These are phyloP conservation scores for Ganoderma boninense DNA, from an alignment of 1,284 basidiomycete genomes.

Conservation along the genomic window DNA sequence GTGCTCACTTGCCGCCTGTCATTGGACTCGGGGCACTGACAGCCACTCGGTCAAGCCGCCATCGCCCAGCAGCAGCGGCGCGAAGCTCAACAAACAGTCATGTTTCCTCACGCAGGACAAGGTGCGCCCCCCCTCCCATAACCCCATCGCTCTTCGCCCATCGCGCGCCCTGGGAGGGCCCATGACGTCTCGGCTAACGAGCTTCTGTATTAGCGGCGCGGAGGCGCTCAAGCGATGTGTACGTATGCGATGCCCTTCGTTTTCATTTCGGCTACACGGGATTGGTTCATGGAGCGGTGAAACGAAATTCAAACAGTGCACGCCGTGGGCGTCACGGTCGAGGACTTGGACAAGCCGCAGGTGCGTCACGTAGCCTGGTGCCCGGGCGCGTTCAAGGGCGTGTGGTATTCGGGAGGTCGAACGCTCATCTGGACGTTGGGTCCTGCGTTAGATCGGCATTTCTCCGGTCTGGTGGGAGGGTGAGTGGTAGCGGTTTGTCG, in stretches of 20 bases:
- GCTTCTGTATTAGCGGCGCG: constrained; percentile 58
- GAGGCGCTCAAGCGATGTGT: constrained; percentile 87
- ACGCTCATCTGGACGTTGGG: background rate
- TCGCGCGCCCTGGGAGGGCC: too few species aligned
- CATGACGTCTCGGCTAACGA: constrained; percentile 12
- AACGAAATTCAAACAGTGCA: constrained; percentile 60
- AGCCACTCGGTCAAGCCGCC: constrained; percentile 54
- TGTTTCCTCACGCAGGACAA: constrained; percentile 75
- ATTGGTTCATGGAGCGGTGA: constrained; percentile 15
- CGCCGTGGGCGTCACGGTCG: constrained; percentile 77
- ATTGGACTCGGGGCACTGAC: constrained; percentile 9
- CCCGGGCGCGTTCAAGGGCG: background rate
- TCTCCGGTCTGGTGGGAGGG: constrained; percentile 91
- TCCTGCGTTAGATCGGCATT: constrained; percentile 75
- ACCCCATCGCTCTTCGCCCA: too few species aligned
- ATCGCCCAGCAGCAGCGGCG: constrained; percentile 48
- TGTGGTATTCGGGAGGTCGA: background rate
- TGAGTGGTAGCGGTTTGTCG: constrained; percentile 40
- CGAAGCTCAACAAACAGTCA: constrained; percentile 76
- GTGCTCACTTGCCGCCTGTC: background rate
- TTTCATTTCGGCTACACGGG: background rate
- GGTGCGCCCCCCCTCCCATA: constrained; percentile 46
- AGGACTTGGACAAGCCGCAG: constrained; percentile 86
- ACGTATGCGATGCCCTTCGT: constrained; percentile 53
- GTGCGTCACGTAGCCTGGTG: constrained; percentile 43